These are phyloP conservation scores for Suillus ampliporus DNA, from an alignment of 768 basidiomycete genomes.

Conservation along the genomic window DNA sequence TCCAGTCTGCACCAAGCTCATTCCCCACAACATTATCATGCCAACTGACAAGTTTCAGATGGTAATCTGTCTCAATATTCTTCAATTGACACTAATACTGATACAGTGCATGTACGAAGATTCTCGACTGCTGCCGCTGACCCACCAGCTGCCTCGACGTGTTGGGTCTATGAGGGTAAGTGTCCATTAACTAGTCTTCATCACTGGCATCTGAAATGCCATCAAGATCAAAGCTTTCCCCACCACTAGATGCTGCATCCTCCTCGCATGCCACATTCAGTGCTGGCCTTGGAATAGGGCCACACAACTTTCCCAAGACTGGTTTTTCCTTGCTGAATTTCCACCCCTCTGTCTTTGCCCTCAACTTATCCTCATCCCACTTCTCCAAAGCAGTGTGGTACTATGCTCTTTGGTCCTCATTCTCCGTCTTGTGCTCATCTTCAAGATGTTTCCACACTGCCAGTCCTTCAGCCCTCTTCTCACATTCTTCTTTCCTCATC, in stretches of 20 bases:
- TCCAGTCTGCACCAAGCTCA: no score
- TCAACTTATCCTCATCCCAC: not conserved
- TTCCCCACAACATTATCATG: no score
- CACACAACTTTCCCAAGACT: constrained; percentile 8
- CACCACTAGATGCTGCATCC: constrained; percentile 1
- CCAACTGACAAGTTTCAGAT: no score
- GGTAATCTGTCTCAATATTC: no score
- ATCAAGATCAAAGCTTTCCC: constrained; percentile 8
- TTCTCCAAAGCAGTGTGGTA: constrained; percentile 7
- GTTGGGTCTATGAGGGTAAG: no score
- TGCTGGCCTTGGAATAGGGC: constrained; percentile 9
- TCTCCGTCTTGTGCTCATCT: constrained; percentile 10
- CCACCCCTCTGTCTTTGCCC: constrained; percentile 6
- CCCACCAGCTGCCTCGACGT: no score
- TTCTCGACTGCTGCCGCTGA: no score
- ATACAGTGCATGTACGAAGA: no score
- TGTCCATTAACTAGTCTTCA: not conserved
- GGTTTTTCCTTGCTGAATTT: constrained; percentile 4
- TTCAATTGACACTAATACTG: no score
- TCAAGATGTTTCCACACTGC: constrained; percentile 8
- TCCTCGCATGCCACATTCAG: not conserved
- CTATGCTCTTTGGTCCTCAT: not conserved
- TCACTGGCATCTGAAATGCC: constrained; percentile 7
- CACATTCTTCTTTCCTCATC: not conserved
- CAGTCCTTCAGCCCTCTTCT: constrained; percentile 2